phyloP scores from a whole-genome alignment of 1,284 basidiomycete species.

The Cutaneotrichosporon cavernicola region DNA sequence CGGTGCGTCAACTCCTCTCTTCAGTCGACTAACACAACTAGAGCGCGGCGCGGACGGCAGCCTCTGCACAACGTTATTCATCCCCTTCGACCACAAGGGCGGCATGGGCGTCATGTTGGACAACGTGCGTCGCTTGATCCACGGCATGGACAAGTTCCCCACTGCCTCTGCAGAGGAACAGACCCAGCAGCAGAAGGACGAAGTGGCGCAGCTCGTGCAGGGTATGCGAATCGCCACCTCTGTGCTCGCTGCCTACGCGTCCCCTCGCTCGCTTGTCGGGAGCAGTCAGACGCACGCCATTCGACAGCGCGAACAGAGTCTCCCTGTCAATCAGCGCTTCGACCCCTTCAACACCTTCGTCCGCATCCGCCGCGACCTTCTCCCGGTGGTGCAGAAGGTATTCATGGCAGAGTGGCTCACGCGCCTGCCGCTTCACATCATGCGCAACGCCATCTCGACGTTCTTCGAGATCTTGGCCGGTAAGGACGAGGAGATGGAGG shows the following conservation, averaged over 20 bases:
- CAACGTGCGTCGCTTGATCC: slow-evolving; percentile 62
- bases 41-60: slow-evolving; percentile 70
- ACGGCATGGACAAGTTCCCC: slow-evolving; percentile 57
- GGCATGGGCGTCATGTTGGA: slow-evolving; percentile 70
- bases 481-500: slow-evolving; percentile 68
- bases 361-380: slow-evolving; percentile 67
- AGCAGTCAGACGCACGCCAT: slow-evolving; percentile 69
- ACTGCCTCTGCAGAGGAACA: slow-evolving; percentile 58
- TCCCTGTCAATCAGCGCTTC: slow-evolving; percentile 66
- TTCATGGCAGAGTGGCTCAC: slow-evolving; percentile 86
- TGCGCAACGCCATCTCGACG: slow-evolving; percentile 71
- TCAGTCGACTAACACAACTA: slow-evolving; percentile 43
- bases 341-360: slow-evolving; percentile 75
- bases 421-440: slow-evolving; percentile 68
- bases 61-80: slow-evolving; percentile 79
- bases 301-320: slow-evolving; percentile 26
- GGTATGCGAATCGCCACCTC: slow-evolving; percentile 59
- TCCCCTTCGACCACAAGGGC: slow-evolving; percentile 68
- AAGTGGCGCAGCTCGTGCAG: slow-evolving; percentile 38
- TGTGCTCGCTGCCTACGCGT: slow-evolving; percentile 72
- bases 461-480: slow-evolving; percentile 78
- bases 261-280: slow-evolving; percentile 77
- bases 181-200: slow-evolving; percentile 61
- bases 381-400: slow-evolving; percentile 67
- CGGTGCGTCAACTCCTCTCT: slow-evolving; percentile 57